Conservation (phyloP, 1,139 yeast genomes). For the Zygosaccharomyces sapae region DNA sequence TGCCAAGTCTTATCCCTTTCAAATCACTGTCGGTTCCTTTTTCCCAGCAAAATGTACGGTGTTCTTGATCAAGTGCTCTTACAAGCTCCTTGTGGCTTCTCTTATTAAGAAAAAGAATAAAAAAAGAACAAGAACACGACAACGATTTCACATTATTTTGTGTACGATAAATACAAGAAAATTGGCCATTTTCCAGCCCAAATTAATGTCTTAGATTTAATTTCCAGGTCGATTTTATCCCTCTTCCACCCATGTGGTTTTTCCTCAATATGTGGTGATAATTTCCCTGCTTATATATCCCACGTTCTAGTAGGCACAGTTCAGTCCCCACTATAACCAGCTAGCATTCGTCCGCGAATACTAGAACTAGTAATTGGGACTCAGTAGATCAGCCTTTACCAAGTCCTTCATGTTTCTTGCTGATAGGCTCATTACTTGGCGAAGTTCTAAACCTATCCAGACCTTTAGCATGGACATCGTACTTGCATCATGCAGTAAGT, state of each 20-base stretch:
- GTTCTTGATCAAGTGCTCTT: neutral
- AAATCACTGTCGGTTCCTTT: neutral
- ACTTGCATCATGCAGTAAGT: constrained; percentile 54
- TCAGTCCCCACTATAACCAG: neutral
- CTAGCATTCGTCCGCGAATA: neutral
- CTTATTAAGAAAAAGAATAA: neutral
- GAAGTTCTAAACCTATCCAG: constrained; percentile 84
- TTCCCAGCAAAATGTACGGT: neutral
- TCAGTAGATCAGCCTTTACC: constrained; percentile 56
- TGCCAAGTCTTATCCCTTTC: neutral
- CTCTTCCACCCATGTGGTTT: neutral
- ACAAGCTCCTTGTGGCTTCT: neutral
- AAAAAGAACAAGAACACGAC: neutral
- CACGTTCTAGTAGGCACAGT: neutral
- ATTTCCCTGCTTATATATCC: neutral
- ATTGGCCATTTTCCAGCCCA: neutral
- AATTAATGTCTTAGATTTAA: neutral
- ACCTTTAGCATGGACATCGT: constrained; percentile 78
- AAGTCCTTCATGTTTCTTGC: constrained; percentile 49
- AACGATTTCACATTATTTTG: neutral
- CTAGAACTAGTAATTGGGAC: constrained; percentile 49
- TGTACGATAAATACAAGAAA: neutral
- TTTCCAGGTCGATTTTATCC: neutral
- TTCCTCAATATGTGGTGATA: neutral
- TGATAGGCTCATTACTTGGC: constrained; percentile 81